Percentiles rank a stretch among this genome's conserved stretches.
phyloP scores from a whole-genome alignment of 148 eudicot genomes.

The Cornus suecica region DNA sequence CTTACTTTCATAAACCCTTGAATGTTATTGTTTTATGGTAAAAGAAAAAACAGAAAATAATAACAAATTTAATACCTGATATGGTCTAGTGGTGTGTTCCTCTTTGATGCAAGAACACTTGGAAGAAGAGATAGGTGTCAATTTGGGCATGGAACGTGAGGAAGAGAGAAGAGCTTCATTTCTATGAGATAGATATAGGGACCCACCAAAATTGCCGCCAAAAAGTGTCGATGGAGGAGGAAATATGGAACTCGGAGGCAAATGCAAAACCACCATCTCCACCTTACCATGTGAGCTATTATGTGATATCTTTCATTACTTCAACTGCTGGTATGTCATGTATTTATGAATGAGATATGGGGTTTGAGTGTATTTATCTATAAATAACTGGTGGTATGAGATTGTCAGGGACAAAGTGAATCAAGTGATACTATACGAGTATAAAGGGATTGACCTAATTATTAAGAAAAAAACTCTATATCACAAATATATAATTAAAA shows the following conservation, averaged over 20 bases:
- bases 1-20: not conserved
- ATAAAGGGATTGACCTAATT: no score
- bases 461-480: no score
- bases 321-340: no score
- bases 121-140: not conserved
- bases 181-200: not conserved
- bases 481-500: no score
- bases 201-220: not conserved
- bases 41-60: not conserved
- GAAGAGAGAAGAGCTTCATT: not conserved
- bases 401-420: no score
- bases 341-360: no score
- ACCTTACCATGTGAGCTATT: not conserved
- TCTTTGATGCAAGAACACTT: conserved; percentile 22
- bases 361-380: no score
- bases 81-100: conserved; percentile 2
- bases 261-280: not conserved
- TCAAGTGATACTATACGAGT: no score
- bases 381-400: no score
- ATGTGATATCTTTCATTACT: no score
- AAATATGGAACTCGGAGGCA: not conserved
- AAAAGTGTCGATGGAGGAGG: not conserved
- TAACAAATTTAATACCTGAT: conserved; percentile 5
- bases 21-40: not conserved
- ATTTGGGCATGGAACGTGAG: not conserved